These are phyloP conservation scores for Gloeopeniophorella convolvens DNA, from an alignment of 768 basidiomycete genomes.

Conservation along the genomic window DNA sequence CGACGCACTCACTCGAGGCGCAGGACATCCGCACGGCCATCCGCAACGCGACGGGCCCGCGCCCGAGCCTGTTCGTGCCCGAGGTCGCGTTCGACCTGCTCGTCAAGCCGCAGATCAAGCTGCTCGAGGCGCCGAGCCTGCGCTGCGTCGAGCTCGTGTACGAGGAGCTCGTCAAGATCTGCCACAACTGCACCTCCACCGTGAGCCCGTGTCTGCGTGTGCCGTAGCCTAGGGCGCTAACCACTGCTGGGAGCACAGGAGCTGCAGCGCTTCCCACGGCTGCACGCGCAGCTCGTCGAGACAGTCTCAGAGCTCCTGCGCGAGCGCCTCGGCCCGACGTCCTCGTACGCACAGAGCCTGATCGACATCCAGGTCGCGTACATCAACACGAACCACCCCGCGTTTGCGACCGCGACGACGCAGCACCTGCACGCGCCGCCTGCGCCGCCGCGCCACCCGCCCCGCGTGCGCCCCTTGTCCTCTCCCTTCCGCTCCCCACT, in stretches of 20 bases:
- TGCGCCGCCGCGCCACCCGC: conserved; percentile 34
- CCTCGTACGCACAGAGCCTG: conserved; percentile 92
- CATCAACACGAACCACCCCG: conserved; percentile 98
- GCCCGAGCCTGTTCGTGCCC: conserved; percentile 94
- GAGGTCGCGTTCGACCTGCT: conserved; percentile 95
- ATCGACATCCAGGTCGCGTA: conserved; percentile 98
- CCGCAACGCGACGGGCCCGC: conserved; percentile 93
- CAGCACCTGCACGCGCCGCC: conserved; percentile 49
- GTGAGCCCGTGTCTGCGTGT: conserved; percentile 38
- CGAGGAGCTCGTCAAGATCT: conserved; percentile 98
- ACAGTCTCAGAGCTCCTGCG: conserved; percentile 94
- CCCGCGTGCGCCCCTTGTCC: conserved; percentile 46
- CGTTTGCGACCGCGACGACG: conserved; percentile 76
- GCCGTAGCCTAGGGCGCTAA: conserved; percentile 8
- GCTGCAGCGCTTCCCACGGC: conserved; percentile 87
- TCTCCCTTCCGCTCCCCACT: conserved; percentile 3
- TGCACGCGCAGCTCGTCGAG: conserved; percentile 92
- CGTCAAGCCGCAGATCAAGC: conserved; percentile 97
- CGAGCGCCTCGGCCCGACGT: conserved; percentile 93
- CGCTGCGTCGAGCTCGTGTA: conserved; percentile 98
- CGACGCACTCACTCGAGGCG: conserved; percentile 84
- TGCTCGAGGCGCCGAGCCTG: conserved; percentile 89
- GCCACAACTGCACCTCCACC: conserved; percentile 92
- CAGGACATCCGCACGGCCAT: conserved; percentile 98
- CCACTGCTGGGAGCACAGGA: conserved; percentile 49